phyloP scores from a whole-genome alignment of 83 land plant species.

The Picea abies region DNA sequence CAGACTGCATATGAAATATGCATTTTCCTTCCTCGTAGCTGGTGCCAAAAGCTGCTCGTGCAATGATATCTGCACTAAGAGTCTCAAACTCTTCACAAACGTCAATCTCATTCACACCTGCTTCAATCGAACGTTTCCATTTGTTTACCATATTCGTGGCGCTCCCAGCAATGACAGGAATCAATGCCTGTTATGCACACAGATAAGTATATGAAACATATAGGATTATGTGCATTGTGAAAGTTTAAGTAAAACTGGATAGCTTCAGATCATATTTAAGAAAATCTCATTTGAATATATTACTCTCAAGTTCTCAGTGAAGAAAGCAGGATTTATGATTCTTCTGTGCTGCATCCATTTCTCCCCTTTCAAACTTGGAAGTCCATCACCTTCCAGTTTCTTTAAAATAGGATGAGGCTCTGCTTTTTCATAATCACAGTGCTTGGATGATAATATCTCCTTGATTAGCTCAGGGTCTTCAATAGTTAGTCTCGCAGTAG shows the following conservation, averaged over 20 bases:
- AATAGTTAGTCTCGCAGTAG: slow-evolving; percentile 44
- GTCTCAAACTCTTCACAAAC: slow-evolving; percentile 56
- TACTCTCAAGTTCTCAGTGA: slow-evolving; percentile 61
- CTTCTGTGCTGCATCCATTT: slow-evolving; percentile 71
- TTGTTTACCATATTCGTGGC: slow-evolving; percentile 44
- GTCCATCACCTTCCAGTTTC: slow-evolving; percentile 68
- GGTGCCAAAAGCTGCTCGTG: slow-evolving; percentile 64
- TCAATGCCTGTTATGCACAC: slow-evolving; percentile 22
- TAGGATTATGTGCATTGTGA: no score
- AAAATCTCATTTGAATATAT: not conserved
- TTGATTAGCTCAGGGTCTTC: slow-evolving; percentile 54
- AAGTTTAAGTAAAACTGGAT: no score
- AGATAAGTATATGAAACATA: no score
- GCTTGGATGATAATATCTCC: slow-evolving; percentile 52
- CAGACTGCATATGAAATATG: slow-evolving; percentile 55
- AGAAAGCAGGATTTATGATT: slow-evolving; percentile 62
- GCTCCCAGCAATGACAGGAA: slow-evolving; percentile 44
- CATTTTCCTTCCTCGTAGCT: slow-evolving; percentile 72
- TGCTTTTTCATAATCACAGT: slow-evolving; percentile 43
- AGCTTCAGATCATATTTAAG: no score
- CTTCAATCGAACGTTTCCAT: slow-evolving; percentile 31
- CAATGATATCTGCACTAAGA: slow-evolving; percentile 69
- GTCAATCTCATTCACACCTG: slow-evolving; percentile 61
- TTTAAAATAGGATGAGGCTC: slow-evolving; percentile 38
- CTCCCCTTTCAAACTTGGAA: slow-evolving; percentile 55